Base-by-base conservation (phyloP, 805 yeast genomes). In the Komagataella phaffii region DNA sequence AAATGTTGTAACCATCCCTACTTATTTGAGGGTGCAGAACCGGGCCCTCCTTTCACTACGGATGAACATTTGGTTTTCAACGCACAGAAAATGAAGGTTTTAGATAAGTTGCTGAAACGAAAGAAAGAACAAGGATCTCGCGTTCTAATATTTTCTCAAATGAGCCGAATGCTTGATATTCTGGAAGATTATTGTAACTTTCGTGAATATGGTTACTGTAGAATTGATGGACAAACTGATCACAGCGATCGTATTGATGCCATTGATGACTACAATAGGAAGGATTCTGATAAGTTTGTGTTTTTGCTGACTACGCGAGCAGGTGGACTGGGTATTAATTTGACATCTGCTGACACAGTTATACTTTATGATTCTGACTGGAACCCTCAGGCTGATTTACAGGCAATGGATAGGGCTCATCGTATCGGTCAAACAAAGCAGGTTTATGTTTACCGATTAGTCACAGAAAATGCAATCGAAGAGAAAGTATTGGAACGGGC, bases 1-100 rank as follows among this genome's bases (percentile, higher is more conserved):
- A 91, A 91, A 65, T 91, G 98, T 65, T 91, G 98, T 67, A 85
- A 85, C 59, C 95, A 85, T 67, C 95, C 95, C 12, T 85, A 85
- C 61, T 66, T 85, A 45, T 85, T 85, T 59, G 93, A 85, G 63
- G 95, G 95, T 47, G 96, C 95, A 3, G 98, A 93, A 93, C 93
- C 93, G 0, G 95, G 95, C 8, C 95, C 95, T 17, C 95, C 95
- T 18, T 85, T 72, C 59, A 85, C 93, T 7, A 85, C 91, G 0
- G 95, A 85, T 64, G 93, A 85, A 62, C 95, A 85, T 67, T 72
- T 85, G 62, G 81, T 85, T 43, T 83, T 65, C 64, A 85, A 85
- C 63, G 74, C 89, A 3, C 83, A 81, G 52, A 85, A 85, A 61
- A 74, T 85, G 75, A 73, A 81, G 49, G 83, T 85, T 18, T 68